Base-by-base conservation (phyloP, 208 protist species). In the Leishmania martiniquensis region DNA sequence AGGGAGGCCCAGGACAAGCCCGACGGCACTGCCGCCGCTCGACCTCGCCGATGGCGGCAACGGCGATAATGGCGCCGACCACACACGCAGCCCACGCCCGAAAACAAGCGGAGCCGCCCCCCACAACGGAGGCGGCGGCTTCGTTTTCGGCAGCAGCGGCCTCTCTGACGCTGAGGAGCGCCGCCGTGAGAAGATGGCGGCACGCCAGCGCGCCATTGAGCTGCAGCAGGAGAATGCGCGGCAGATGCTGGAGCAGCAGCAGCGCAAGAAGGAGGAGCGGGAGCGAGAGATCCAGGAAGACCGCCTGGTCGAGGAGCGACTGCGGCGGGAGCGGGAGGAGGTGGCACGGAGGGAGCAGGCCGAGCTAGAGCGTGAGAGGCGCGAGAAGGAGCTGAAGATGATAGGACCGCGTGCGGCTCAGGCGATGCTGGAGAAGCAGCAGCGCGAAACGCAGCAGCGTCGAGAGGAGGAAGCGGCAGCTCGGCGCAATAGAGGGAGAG, bases 151-250 rank as follows among this genome's bases (percentile, higher is more conserved):
- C 67, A 78, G 76, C 69, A 49, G 62, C 57, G 85, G 82, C n/a
- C 73, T 78, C 29, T 82, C 76, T 51, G 85, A 80, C 1, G 66
- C 15, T 2, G 77, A 87, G 66, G 73, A 84, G 1, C 86, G 75
- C 29, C 54, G 78, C 32, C 72, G 74, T 4, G 73, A 81, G 37
- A 85, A 88, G 68, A 49, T 80, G 74, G 83, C 67, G 63, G 86
- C 83, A 4, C 80, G 87, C 17, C 78, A 87, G 29, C 84, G 88
- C 39, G 91, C 89, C 34, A 84, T 89, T 52, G 86, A 93, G 75
- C 60, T 94, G n/a, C 93, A 97, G 59, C 74, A 84, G 29, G 93
- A 94, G 71, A 96, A 95, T 68, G 91, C 82, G 59, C 84, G 84
- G 0, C 85, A 91, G 51, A 93, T 89, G 78, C 81, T 87, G 65